Base-by-base conservation (phyloP, 2,329 filamentous ascomycete species). In the Ploettnerulaceae sp. region DNA sequence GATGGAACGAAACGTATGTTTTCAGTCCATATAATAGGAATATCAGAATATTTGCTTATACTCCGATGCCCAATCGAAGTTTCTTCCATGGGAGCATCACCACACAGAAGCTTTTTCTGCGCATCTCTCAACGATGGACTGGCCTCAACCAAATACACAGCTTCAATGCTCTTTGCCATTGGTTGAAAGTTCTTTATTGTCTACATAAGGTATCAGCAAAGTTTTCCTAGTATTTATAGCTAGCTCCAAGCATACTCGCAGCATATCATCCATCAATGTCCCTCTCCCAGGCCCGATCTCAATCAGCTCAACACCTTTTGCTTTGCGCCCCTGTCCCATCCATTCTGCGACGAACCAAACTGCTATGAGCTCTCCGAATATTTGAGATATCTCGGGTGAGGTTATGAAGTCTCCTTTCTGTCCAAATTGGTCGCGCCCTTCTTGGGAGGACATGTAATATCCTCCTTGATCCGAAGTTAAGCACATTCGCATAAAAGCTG, bases 401-500 rank as follows among this genome's bases (percentile, higher is more conserved):
- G 93, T 98, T 41, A 97, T 84, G 63, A 98, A 98, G 67, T 98
- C 93, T 20, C 93, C 93, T 61, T 88, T 86, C 45, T 79, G 72
- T n/a, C 93, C 93, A 59, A 98, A 98, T 54, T 91, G 90, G 62
- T 96, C 90, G 36, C 82, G 78, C 15, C 77, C 82, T 49, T 79
- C 69, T 44, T 76, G 75, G 33, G 83, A 75, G 18, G 81, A 79
- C 0, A 89, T 97, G 69, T 98, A 98, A 71, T 98, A 98, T 44
- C 93, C 93, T 48, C 89, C 89, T 29, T 89, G 70, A 51, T 93
- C 87, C 8, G 87, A 86, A 1, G 93, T 98, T 54, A 98, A 79
- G 66, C 91, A 96, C 83, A 97, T 95, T 64, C 93, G 90, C 93
- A 98, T 98, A 67, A 90, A 98, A 42, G 89, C 84, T 4, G 93